These are phyloP conservation scores for Pyracantha coccinea DNA, from an alignment of 331 rosid genomes.

Conservation along the genomic window DNA sequence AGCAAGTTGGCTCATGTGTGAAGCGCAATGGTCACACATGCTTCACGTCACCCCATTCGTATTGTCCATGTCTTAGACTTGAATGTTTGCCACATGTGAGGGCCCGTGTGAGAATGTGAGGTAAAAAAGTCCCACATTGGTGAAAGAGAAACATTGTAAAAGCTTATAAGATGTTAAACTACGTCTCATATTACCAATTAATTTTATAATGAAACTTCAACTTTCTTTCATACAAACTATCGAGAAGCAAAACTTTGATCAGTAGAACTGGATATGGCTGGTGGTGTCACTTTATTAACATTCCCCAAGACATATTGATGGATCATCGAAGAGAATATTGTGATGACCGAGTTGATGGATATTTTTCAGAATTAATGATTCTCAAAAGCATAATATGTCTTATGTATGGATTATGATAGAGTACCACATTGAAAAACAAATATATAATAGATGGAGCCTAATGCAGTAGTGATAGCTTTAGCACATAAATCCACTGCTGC, in stretches of 20 bases:
- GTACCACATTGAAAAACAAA: not conserved
- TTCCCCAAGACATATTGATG: not conserved
- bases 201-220: not conserved
- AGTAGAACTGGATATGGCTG: not conserved
- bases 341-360: not conserved
- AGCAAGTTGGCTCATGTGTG: not conserved
- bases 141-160: too few relatives aligned
- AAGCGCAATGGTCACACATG: fast-evolving
- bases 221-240: not conserved
- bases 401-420: not conserved
- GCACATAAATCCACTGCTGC: constrained; percentile 3
- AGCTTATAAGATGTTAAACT: fast-evolving
- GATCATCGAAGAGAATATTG: not conserved
- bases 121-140: too few relatives aligned
- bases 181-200: not conserved
- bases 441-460: not conserved
- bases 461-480: not conserved
- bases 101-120: too few relatives aligned
- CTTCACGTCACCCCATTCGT: not conserved
- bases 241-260: not conserved
- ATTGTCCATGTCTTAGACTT: too few relatives aligned
- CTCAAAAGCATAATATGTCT: not conserved
- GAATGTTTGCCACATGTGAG: too few relatives aligned
- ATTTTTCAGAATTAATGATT: not conserved
- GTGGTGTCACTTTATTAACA: not conserved